A percentile compares a stretch with the other conserved stretches of the same genome.
Evolutionary conservation across 2,329 filamentous ascomycete genomes (phyloP).

Genomic region (Daldinia sp.): DNA sequence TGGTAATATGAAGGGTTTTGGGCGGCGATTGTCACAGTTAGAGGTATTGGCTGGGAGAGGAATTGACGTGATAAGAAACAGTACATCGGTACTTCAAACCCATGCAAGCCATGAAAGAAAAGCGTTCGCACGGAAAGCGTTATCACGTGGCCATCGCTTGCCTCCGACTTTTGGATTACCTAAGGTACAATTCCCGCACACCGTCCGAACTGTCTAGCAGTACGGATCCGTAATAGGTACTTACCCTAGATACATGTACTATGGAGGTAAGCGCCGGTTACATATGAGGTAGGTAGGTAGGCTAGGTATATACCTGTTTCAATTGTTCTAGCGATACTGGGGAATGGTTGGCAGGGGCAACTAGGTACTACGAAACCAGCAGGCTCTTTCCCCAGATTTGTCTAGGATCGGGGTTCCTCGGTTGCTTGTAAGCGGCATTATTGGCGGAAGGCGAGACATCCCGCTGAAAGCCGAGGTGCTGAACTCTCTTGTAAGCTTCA

Average conservation of each 20-base stretch:
- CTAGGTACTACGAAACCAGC: background rate
- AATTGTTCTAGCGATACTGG: background rate
- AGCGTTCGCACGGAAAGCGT: background rate
- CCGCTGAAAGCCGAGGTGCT: conserved; percentile 47
- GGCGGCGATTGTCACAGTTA: conserved; percentile 37
- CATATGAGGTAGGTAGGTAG: too few species aligned
- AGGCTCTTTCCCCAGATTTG: conserved; percentile 35
- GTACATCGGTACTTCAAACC: conserved; percentile 23
- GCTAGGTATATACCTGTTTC: background rate
- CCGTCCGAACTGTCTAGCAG: background rate
- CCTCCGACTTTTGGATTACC: background rate
- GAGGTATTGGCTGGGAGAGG: conserved; percentile 13
- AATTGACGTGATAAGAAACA: conserved; percentile 31
- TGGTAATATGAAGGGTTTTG: conserved; percentile 21
- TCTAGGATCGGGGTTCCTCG: conserved; percentile 29
- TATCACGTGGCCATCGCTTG: background rate
- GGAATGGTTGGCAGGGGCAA: conserved; percentile 1
- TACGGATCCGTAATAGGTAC: background rate
- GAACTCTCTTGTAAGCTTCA: conserved; percentile 18
- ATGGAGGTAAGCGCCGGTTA: too few species aligned
- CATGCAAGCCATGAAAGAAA: conserved; percentile 8
- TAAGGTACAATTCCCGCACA: background rate
- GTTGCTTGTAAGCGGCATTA: conserved; percentile 17
- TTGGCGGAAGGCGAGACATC: conserved; percentile 9
- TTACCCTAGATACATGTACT: background rate